Percentiles rank a stretch among this genome's conserved stretches.
Evolutionary conservation across 2,329 filamentous ascomycete genomes (phyloP).

Genomic region (Botryotinia calthae): DNA sequence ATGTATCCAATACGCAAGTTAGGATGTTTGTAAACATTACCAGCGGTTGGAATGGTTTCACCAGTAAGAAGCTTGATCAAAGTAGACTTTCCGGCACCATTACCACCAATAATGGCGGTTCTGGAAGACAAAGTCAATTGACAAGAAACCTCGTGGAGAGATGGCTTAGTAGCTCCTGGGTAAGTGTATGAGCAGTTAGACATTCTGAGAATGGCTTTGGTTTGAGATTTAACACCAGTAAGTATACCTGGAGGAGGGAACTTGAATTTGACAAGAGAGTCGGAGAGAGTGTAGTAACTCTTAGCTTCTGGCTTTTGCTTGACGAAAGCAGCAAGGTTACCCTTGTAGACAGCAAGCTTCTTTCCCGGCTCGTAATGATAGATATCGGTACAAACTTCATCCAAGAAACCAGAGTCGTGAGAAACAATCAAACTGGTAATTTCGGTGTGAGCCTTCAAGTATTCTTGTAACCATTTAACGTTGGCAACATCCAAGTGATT

Average conservation of each 20-base stretch:
- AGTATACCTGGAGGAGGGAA: slow-evolving; percentile 95
- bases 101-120: slow-evolving; percentile 93
- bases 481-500: slow-evolving; percentile 97
- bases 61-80: slow-evolving; percentile 97
- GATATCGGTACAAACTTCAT: slow-evolving; percentile 97
- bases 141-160: slow-evolving; percentile 83
- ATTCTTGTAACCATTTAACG: slow-evolving; percentile 92
- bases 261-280: slow-evolving; percentile 89
- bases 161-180: slow-evolving; percentile 82
- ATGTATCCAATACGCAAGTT: slow-evolving; percentile 99
- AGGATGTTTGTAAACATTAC: slow-evolving; percentile 95
- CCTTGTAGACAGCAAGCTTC: slow-evolving; percentile 85
- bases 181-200: slow-evolving; percentile 89
- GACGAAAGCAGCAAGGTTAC: slow-evolving; percentile 82
- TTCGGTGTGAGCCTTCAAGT: slow-evolving; percentile 91
- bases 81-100: slow-evolving; percentile 97
- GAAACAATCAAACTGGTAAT: slow-evolving; percentile 97
- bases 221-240: slow-evolving; percentile 91
- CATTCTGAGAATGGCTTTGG: slow-evolving; percentile 94
- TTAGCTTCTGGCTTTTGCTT: slow-evolving; percentile 88
- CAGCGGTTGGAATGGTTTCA: slow-evolving; percentile 77
- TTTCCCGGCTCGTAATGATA: slow-evolving; percentile 97
- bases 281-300: slow-evolving; percentile 95
- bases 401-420: slow-evolving; percentile 96
- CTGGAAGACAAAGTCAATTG: slow-evolving; percentile 85